These are phyloP conservation scores for Fusarium sp. DNA, from an alignment of 2,329 filamentous ascomycete genomes.

Conservation along the genomic window DNA sequence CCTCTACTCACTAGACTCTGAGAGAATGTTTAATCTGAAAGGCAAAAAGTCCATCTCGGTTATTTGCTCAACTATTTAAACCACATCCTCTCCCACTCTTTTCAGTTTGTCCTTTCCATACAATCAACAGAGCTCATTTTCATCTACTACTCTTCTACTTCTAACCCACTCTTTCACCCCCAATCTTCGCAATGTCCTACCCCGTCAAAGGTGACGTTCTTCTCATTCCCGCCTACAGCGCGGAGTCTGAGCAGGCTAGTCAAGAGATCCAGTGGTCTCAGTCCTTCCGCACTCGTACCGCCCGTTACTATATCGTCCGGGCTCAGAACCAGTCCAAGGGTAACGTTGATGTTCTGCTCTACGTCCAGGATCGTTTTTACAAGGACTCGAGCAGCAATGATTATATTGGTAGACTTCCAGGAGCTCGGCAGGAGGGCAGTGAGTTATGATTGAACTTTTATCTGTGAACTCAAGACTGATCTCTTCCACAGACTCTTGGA, in stretches of 20 bases:
- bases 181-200: slow-evolving; percentile 26
- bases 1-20: no score
- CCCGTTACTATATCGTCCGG: slow-evolving; percentile 34
- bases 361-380: slow-evolving; percentile 35
- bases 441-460: accelerated
- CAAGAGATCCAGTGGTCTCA: slow-evolving; percentile 37
- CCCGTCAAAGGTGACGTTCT: slow-evolving; percentile 24
- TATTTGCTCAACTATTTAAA: not conserved
- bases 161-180: not conserved
- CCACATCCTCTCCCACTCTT: accelerated
- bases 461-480: not conserved
- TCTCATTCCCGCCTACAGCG: slow-evolving; percentile 22
- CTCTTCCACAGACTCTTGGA: not conserved
- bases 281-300: slow-evolving; percentile 17
- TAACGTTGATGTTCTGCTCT: slow-evolving; percentile 28
- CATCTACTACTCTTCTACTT: not conserved
- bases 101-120: accelerated
- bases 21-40: not conserved
- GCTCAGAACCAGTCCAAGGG: slow-evolving; percentile 35
- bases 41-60: not conserved
- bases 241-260: slow-evolving; percentile 23
- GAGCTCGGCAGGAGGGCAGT: slow-evolving; percentile 31
- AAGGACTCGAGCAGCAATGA: slow-evolving; percentile 19
- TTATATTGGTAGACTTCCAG: slow-evolving; percentile 27
- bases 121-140: not conserved